These are phyloP conservation scores for Acacia confusa DNA, from an alignment of 306 rosid species.

Conservation along the genomic window DNA sequence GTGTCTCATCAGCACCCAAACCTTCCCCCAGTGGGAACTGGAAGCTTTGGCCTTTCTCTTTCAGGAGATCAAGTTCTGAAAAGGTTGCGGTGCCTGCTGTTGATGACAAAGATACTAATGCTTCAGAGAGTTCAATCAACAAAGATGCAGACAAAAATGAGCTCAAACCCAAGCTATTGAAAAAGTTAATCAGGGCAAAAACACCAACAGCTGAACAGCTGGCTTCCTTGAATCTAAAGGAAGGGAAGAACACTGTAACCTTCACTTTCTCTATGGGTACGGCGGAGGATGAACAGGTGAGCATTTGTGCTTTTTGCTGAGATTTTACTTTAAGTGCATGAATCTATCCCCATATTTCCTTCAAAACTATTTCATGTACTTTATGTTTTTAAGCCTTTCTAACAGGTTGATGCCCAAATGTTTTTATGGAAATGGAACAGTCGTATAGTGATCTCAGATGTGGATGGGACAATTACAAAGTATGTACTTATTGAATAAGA, in stretches of 20 bases:
- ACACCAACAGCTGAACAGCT: slow-evolving; percentile 87
- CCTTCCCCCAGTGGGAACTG: slow-evolving; percentile 60
- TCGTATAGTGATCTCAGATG: slow-evolving; percentile 92
- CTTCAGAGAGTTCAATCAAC: slow-evolving; percentile 41
- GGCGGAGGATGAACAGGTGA: slow-evolving; percentile 81
- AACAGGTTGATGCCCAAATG: slow-evolving; percentile 84
- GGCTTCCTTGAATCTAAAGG: slow-evolving; percentile 84
- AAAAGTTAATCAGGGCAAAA: slow-evolving; percentile 49
- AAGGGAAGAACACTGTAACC: slow-evolving; percentile 76
- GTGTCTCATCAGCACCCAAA: slow-evolving; percentile 47
- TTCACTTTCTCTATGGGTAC: slow-evolving; percentile 79
- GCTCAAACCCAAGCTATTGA: slow-evolving; percentile 37
- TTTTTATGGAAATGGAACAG: slow-evolving; percentile 92
- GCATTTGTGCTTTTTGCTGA: slow-evolving; percentile 25
- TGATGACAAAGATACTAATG: slow-evolving; percentile 41
- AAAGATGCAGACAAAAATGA: slow-evolving; percentile 35
- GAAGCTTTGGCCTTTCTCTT: slow-evolving; percentile 84
- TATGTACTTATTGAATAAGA: slow-evolving; percentile 37
- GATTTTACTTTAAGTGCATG: slow-evolving; percentile 4
- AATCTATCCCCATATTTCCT: slow-evolving; percentile 15
- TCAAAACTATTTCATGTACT: slow-evolving; percentile 15
- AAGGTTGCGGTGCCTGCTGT: slow-evolving; percentile 38
- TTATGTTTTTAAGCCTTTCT: slow-evolving; percentile 27
- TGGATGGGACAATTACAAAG: slow-evolving; percentile 98
- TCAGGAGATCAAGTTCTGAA: slow-evolving; percentile 49